Evolutionary conservation across 257 asterid genomes (phyloP), one percentile per base, ranked within the genome.

Genomic region (Solanum ahanhuiri): DNA sequence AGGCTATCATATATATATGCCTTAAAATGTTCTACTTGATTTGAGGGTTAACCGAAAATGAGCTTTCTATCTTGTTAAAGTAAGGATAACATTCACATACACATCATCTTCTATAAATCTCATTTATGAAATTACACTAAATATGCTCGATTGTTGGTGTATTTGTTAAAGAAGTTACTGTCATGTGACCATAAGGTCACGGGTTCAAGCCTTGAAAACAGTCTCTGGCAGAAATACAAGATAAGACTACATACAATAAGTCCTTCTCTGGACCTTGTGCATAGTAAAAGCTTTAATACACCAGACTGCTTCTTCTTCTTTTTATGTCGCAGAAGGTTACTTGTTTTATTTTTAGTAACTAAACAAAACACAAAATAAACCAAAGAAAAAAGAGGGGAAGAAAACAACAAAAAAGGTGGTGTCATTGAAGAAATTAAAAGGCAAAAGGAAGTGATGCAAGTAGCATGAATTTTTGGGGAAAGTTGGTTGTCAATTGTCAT

Each of bases 241-340:
- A 5, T 51, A 51, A 51, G 0, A 15, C 1, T 5, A 0, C 3
- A 4, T 17, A 51, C 8, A 51, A 2, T 17, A 51, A 2, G 22
- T 1, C 22, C 8, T 51, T 51, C 3, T 51, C 1, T 1, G 8
- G 1, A 51, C 20, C 8, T 15, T 51, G 3, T 17, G 1, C 6
- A 51, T 51, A 17, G 7, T 2, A 1, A 15, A 51, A 51, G 6
- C 8, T 51, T 51, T 17, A 51, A 5, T 51, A 1, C 1, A 51
- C n/a, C 9, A 5, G 1, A 51, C n/a, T 51, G 0, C 1, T 6
- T 0, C 2, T 7, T 4, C 0, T 9, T 39, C 9, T 9, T 35
- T 39, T 37, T 51, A 51, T 51, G n/a, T 51, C 9, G 0, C 3
- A 37, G 48, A 72, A 73, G 57, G 82, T 37, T n/a, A 37, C 20